Percentiles rank a stretch among this genome's conserved stretches.
phyloP scores from a whole-genome alignment of 495 filamentous ascomycete genomes.

The Symbiotaphrina buchneri region DNA sequence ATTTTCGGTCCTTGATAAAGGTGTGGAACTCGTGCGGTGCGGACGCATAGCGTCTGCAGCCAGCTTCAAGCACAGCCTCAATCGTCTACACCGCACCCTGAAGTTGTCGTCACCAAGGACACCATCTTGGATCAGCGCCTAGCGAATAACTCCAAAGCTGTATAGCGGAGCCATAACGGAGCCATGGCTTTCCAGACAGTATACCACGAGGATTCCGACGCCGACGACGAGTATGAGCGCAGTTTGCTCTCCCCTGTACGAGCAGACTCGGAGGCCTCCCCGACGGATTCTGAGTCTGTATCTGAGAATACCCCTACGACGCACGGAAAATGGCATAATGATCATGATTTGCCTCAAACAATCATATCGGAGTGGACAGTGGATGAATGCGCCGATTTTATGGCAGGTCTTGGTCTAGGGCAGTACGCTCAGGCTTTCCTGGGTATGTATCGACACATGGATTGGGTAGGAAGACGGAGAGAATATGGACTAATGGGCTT shows the following conservation, averaged over 20 bases:
- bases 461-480: background rate
- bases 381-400: conserved; percentile 73
- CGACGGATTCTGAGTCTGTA: conserved; percentile 58
- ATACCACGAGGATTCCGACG: conserved; percentile 68
- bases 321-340: conserved; percentile 45
- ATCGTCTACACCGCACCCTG: no score
- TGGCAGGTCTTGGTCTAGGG: conserved; percentile 52
- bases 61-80: no score
- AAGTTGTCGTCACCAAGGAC: no score
- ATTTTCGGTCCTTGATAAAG: no score
- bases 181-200: conserved; percentile 26
- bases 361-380: conserved; percentile 76
- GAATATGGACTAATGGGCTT: no score
- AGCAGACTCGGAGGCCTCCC: conserved; percentile 58
- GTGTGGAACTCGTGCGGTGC: no score
- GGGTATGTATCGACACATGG: conserved; percentile 27
- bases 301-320: conserved; percentile 81
- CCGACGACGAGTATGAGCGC: conserved; percentile 86
- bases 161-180: no score
- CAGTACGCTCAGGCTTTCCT: conserved; percentile 70
- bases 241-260: conserved; percentile 51
- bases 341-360: conserved; percentile 46
- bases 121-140: no score
- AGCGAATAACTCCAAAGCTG: no score
- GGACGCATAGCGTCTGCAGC: no score